phyloP scores from a whole-genome alignment of 805 yeast species.

The Ogataea nakhonphanomensis region DNA sequence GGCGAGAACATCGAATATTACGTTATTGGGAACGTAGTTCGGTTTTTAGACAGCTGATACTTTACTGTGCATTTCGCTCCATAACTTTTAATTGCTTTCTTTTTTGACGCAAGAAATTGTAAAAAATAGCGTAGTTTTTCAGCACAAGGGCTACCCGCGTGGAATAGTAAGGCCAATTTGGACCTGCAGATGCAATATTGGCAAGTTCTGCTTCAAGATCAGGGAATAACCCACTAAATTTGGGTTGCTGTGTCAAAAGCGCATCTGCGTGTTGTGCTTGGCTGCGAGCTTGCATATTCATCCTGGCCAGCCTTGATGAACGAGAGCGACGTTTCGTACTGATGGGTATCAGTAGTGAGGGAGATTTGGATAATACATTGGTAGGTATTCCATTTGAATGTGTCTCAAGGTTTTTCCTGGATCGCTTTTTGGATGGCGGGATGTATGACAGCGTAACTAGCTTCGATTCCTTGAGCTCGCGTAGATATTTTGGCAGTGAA shows the following conservation, averaged over 20 bases:
- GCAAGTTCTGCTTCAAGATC: conserved; percentile 6
- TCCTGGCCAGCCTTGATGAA: conserved; percentile 1
- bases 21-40: conserved; percentile 42
- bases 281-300: conserved; percentile 2
- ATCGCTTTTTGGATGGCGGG: conserved; percentile 10
- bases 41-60: conserved; percentile 21
- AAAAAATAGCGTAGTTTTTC: conserved; percentile 15
- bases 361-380: conserved; percentile 10
- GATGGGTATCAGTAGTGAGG: conserved; percentile 15
- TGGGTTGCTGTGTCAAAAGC: not conserved
- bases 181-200: not conserved
- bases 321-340: conserved; percentile 10
- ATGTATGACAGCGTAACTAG: conserved; percentile 25
- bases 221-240: conserved; percentile 4
- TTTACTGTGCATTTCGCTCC: conserved; percentile 1
- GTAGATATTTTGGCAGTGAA: conserved; percentile 21
- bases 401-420: conserved; percentile 4
- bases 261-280: not conserved
- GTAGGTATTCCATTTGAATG: conserved; percentile 10
- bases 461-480: conserved; percentile 21
- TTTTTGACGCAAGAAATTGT: conserved; percentile 10
- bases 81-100: conserved; percentile 9
- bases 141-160: conserved; percentile 11
- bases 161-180: conserved; percentile 11
- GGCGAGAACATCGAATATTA: conserved; percentile 60